Conservation (phyloP, 257 asterid species). For the Ballota nigra region DNA sequence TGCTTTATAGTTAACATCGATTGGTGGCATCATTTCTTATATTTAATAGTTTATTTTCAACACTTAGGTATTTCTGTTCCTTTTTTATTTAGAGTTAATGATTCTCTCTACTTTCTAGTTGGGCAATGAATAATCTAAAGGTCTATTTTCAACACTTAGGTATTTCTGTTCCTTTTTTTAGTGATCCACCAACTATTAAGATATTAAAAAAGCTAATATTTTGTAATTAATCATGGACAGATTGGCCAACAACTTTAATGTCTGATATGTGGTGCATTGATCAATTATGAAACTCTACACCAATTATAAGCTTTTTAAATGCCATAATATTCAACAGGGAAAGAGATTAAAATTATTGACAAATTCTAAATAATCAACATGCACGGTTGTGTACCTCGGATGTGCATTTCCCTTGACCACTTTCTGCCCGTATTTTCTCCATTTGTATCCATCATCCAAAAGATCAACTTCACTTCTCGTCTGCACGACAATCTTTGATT, state of each 20-base stretch:
- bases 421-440: conserved; percentile 97
- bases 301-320: background rate
- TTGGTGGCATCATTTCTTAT: background rate
- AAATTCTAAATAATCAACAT: conserved; percentile 3
- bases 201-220: background rate
- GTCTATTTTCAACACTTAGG: background rate
- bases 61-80: too few species aligned
- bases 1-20: too few species aligned
- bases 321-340: background rate
- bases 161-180: too few species aligned
- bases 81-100: background rate
- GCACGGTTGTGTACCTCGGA: conserved; percentile 58
- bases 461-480: conserved; percentile 93
- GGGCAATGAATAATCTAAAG: background rate
- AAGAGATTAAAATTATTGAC: background rate
- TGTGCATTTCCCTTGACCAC: conserved; percentile 87
- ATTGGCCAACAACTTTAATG: background rate
- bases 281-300: background rate
- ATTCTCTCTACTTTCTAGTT: background rate
- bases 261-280: background rate
- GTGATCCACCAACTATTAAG: background rate
- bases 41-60: background rate
- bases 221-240: background rate
- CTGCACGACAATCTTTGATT: conserved; percentile 87
- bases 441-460: conserved; percentile 82